A percentile compares a stretch with the other conserved stretches of the same genome.
These are phyloP conservation scores for Plasmodium cynomolgi DNA, from an alignment of 169 alveolate genomes.

Conservation along the genomic window DNA sequence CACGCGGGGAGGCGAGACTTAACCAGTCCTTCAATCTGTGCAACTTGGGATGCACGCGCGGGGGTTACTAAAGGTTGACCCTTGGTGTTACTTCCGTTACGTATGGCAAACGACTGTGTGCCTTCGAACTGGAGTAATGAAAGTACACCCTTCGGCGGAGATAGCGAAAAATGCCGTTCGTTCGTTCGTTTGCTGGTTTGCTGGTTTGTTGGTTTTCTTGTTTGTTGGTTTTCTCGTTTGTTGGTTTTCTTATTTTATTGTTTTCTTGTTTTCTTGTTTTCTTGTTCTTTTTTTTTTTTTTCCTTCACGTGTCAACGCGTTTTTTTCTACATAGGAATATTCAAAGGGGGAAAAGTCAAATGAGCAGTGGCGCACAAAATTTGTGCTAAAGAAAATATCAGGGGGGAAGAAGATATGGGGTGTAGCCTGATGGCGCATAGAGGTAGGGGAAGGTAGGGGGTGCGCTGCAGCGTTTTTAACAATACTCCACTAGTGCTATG, in stretches of 20 bases:
- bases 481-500: not conserved
- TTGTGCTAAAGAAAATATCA: not conserved
- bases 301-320: not conserved
- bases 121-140: not conserved
- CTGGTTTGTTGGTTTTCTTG: not conserved
- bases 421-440: not conserved
- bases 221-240: too few relatives aligned
- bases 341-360: not conserved
- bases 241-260: not conserved
- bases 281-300: not conserved
- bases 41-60: not conserved
- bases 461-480: not conserved
- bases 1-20: not conserved
- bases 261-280: not conserved
- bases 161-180: not conserved
- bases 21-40: not conserved
- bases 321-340: not conserved
- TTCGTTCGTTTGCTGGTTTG: not conserved
- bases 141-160: not conserved
- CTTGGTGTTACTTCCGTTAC: not conserved
- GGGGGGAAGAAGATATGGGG: not conserved
- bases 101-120: not conserved
- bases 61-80: not conserved
- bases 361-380: not conserved
- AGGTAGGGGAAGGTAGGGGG: not conserved